phyloP scores from a whole-genome alignment of 2,329 filamentous ascomycete species.

The Diplodia intermedia region DNA sequence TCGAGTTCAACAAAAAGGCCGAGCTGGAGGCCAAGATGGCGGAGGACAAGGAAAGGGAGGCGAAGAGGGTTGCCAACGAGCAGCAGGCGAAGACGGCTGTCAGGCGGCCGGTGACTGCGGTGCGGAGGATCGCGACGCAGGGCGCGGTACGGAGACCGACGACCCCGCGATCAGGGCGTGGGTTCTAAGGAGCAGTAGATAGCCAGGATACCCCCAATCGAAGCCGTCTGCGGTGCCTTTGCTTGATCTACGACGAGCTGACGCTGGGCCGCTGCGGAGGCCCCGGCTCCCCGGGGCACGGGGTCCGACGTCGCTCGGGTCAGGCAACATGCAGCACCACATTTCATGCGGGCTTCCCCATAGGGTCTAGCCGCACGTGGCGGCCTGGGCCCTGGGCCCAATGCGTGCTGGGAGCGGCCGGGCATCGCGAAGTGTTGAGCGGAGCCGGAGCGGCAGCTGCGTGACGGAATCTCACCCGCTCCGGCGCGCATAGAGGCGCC shows the following conservation, averaged over 20 bases:
- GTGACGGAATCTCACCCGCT: constrained; percentile 25
- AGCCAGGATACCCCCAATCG: constrained; percentile 18
- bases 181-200: constrained; percentile 14
- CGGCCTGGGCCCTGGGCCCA: constrained; percentile 16
- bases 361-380: constrained; percentile 15
- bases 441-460: constrained; percentile 23
- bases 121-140: constrained; percentile 25
- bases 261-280: background rate
- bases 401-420: background rate
- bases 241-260: background rate
- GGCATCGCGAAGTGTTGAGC: constrained; percentile 31
- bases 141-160: constrained; percentile 27
- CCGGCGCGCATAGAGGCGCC: constrained; percentile 22
- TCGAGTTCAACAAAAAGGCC: constrained; percentile 90
- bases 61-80: constrained; percentile 56
- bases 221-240: background rate
- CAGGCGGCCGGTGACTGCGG: constrained; percentile 27
- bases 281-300: background rate
- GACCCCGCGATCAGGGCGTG: constrained; percentile 23
- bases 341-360: constrained; percentile 15
- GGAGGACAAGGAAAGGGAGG: constrained; percentile 75
- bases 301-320: constrained; percentile 18
- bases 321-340: constrained; percentile 18
- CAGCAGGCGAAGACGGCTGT: constrained; percentile 36
- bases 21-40: constrained; percentile 94